Base-by-base conservation (phyloP, 208 protist species). In the Trypanosoma platydactyli region DNA sequence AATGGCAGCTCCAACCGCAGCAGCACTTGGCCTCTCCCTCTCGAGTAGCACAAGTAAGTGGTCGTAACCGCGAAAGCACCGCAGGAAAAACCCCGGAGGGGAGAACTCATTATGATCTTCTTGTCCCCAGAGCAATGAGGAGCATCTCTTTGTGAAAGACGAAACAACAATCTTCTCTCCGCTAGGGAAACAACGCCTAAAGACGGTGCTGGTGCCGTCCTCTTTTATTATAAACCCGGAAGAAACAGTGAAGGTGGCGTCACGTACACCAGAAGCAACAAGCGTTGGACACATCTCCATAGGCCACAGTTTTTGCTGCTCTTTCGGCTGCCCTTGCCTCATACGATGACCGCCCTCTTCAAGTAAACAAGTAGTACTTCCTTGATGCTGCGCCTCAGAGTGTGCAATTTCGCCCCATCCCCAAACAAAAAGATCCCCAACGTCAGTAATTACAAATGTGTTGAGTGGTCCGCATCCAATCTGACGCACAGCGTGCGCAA, bases 401-500 rank as follows among this genome's bases (percentile, higher is more conserved):
- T 92, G 79, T 20, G 76, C 52, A 30, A 81, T 64, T 29, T 62
- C 42, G 62, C 89, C 92, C 33, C 63, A 46, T 24, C 86, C 89
- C 86, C 89, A 94, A 57, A 91, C 86, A 68, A 73, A 92, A 13
- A 94, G 73, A 49, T 80, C 77, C 12, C 80, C 81, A 46, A 79
- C 70, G 25, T 78, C 71, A 38, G 61, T 86, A 49, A 94, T 84
- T n/a, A 76, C 79, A 59, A 82, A 92, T 20, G 77, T 81, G 63
- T 86, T 91, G 24, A 73, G 33, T 46, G 80, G 75, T 7, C 89
- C 85, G 66, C 86, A 92, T 33, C 81, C 83, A 24, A 94, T 58
- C 42, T 77, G 67, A 11, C 76, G 77, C n/a, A 90, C 74, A 35
- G 35, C 58, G 42, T 81, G 71, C 20, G 77, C 71, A 53, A 91